These are phyloP conservation scores for Boletus subparvulus DNA, from an alignment of 768 basidiomycete species.

Conservation along the genomic window DNA sequence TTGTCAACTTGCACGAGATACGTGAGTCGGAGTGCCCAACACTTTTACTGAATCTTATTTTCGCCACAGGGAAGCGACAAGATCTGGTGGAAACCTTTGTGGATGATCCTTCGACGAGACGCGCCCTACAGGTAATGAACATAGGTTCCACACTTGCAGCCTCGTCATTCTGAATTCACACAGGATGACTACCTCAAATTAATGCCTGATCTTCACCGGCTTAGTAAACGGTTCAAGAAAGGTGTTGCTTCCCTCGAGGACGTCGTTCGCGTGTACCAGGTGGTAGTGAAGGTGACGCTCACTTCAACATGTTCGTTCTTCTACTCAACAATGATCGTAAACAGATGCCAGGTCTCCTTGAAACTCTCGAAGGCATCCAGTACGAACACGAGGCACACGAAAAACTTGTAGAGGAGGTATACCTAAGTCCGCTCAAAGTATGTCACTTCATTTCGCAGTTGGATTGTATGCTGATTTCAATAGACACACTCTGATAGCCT, in stretches of 20 bases:
- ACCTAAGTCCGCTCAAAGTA: constrained; percentile 62
- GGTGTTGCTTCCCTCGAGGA: constrained; percentile 85
- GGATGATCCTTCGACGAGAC: constrained; percentile 70
- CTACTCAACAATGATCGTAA: background rate
- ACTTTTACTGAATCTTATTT: no score
- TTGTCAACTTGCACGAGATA: constrained; percentile 93
- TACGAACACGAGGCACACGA: constrained; percentile 46
- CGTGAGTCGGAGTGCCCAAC: constrained; percentile 45
- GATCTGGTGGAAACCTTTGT: constrained; percentile 85
- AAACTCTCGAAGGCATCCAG: constrained; percentile 53
- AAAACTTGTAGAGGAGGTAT: constrained; percentile 64
- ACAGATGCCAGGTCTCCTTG: constrained; percentile 76
- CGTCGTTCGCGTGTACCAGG: constrained; percentile 94
- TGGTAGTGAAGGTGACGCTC: constrained; percentile 67
- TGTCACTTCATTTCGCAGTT: constrained; percentile 6
- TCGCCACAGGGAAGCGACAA: constrained; percentile 70
- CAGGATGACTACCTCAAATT: constrained; percentile 85
- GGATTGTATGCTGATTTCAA: background rate
- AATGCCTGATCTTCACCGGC: constrained; percentile 92
- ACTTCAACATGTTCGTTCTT: background rate
- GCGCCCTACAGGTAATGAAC: constrained; percentile 66
- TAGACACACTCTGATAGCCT: constrained; percentile 66
- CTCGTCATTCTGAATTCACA: constrained; percentile 1
- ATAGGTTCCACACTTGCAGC: background rate
- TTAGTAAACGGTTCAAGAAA: constrained; percentile 90